phyloP scores from a whole-genome alignment of 2,329 filamentous ascomycete species.

The Phialemoniopsis sp. region DNA sequence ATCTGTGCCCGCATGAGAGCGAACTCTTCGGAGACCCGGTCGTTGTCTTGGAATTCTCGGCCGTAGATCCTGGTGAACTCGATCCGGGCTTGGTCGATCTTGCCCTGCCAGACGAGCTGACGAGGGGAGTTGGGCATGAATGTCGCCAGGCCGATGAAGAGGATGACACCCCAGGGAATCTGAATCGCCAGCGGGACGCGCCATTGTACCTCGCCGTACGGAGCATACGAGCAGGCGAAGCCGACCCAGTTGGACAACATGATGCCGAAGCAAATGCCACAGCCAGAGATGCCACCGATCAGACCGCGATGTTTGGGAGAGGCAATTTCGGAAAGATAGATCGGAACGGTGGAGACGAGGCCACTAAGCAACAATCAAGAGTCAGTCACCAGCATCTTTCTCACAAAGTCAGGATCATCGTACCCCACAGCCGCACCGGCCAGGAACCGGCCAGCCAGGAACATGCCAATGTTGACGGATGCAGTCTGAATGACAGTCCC shows the following conservation, averaged over 20 bases:
- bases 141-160: slow-evolving; percentile 47
- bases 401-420: slow-evolving; percentile 8
- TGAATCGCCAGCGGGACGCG: slow-evolving; percentile 49
- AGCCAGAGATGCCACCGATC: slow-evolving; percentile 48
- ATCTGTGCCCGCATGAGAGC: slow-evolving; percentile 48
- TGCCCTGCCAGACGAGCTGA: slow-evolving; percentile 45
- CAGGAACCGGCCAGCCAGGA: slow-evolving; percentile 42
- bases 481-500: slow-evolving; percentile 50
- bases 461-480: slow-evolving; percentile 50
- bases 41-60: slow-evolving; percentile 34
- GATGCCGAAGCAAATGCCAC: slow-evolving; percentile 50
- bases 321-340: slow-evolving; percentile 52
- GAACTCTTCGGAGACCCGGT: slow-evolving; percentile 41
- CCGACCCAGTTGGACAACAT: slow-evolving; percentile 56
- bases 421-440: slow-evolving; percentile 42
- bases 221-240: slow-evolving; percentile 47
- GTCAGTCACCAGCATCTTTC: background rate
- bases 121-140: slow-evolving; percentile 53
- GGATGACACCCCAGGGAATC: slow-evolving; percentile 50
- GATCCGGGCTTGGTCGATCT: slow-evolving; percentile 38
- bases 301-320: slow-evolving; percentile 42
- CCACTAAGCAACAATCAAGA: slow-evolving; percentile 23
- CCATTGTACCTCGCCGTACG: slow-evolving; percentile 50
- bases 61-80: slow-evolving; percentile 44
- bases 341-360: slow-evolving; percentile 46